Evolutionary conservation across 345 rosid genomes (phyloP).

Genomic region (Eucalyptus polyanthemos): DNA sequence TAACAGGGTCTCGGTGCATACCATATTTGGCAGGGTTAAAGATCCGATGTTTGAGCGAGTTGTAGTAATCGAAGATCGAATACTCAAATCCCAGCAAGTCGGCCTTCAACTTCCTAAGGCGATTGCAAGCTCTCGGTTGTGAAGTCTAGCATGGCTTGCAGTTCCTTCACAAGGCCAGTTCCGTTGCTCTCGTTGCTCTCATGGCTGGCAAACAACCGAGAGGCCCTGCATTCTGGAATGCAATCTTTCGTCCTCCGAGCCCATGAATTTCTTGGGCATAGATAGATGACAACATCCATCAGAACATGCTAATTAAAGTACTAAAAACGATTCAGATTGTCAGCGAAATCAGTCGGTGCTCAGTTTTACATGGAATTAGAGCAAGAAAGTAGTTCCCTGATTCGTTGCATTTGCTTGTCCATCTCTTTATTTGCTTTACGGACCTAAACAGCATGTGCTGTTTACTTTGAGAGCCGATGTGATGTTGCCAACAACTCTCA

Average conservation of each 20-base stretch:
- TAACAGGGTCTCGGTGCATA: background rate
- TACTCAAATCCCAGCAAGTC: conserved; percentile 3
- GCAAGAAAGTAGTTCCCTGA: background rate
- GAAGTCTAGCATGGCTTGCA: background rate
- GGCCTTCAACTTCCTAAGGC: background rate
- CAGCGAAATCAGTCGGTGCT: background rate
- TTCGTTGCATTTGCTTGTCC: background rate
- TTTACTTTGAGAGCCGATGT: too few species aligned
- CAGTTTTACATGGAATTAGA: background rate
- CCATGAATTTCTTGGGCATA: background rate
- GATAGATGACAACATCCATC: background rate
- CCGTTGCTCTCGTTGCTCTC: background rate
- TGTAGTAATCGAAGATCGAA: conserved; percentile 2
- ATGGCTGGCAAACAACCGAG: conserved; percentile 2
- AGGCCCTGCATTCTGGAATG: background rate
- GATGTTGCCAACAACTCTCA: too few species aligned
- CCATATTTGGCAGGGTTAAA: background rate
- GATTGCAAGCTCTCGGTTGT: background rate
- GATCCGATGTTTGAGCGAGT: background rate
- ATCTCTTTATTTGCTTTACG: background rate
- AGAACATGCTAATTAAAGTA: background rate
- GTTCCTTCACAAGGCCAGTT: background rate
- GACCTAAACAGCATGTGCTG: too few species aligned
- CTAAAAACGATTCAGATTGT: background rate
- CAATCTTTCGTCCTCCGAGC: conserved; percentile 9